Conservation (phyloP, 371 early-diverging fungal species). For the Syncephalastrum contaminatum region DNA sequence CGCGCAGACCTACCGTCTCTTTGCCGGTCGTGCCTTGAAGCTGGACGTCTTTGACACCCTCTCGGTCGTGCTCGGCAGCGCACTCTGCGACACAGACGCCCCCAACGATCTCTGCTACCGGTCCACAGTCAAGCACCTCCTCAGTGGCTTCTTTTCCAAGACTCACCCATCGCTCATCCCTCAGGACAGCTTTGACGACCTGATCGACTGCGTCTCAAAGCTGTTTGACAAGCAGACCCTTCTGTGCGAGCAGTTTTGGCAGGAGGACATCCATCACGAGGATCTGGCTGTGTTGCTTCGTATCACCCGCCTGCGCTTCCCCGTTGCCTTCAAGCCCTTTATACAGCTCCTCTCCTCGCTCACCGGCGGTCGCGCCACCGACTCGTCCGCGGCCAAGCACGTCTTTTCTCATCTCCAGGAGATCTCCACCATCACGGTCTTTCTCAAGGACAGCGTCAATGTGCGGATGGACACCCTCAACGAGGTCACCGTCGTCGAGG, state of each 20-base stretch:
- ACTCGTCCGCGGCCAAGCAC: slow-evolving; percentile 16
- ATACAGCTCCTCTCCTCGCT: slow-evolving; percentile 28
- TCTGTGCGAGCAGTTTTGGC: slow-evolving; percentile 35
- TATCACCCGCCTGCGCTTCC: slow-evolving; percentile 32
- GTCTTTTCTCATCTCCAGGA: slow-evolving; percentile 31
- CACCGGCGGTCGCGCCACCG: slow-evolving; percentile 10
- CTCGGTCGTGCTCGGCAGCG: slow-evolving; percentile 16
- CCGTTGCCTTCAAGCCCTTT: slow-evolving; percentile 27
- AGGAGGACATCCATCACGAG: slow-evolving; percentile 13
- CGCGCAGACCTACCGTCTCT: slow-evolving; percentile 22
- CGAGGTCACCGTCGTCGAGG: slow-evolving; percentile 4
- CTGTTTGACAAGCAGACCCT: slow-evolving; percentile 29
- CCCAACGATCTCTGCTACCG: slow-evolving; percentile 31
- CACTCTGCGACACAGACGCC: slow-evolving; percentile 30
- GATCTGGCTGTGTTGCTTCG: slow-evolving; percentile 21
- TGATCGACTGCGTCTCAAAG: slow-evolving; percentile 19
- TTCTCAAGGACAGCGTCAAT: slow-evolving; percentile 14
- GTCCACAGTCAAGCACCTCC: slow-evolving; percentile 16
- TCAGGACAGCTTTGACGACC: slow-evolving; percentile 22
- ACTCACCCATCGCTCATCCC: slow-evolving; percentile 30
- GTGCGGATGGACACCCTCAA: slow-evolving; percentile 11
- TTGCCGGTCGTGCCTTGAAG: slow-evolving; percentile 33
- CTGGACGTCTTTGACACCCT: slow-evolving; percentile 29
- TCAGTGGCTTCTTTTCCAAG: slow-evolving; percentile 29
- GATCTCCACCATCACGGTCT: slow-evolving; percentile 20